Evolutionary conservation across 345 rosid species (phyloP).

Genomic region (Populus ilicifolia): DNA sequence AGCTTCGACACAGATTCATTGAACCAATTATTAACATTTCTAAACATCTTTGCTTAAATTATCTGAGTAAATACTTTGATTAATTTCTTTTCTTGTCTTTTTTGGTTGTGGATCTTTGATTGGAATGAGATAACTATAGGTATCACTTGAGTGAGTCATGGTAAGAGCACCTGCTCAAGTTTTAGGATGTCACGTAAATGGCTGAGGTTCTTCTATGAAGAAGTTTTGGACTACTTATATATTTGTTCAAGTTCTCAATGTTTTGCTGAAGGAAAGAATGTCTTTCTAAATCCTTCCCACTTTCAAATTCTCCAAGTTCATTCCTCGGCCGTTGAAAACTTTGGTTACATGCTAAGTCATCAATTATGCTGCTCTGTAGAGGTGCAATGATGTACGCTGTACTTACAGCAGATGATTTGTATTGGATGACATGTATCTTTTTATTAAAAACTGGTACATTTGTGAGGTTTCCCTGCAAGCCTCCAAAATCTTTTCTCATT

Average conservation of each 20-base stretch:
- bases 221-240: neutral
- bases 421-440: neutral
- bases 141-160: neutral
- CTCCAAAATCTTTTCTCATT: neutral
- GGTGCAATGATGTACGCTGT: neutral
- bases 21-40: neutral
- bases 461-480: neutral
- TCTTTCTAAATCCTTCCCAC: neutral
- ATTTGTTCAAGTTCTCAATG: neutral
- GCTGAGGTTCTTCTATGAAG: neutral
- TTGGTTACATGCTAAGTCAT: neutral
- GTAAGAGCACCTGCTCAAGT: neutral
- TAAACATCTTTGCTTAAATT: neutral
- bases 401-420: neutral
- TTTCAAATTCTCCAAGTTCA: neutral
- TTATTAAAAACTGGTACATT: neutral
- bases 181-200: neutral
- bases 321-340: neutral
- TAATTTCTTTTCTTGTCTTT: neutral
- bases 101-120: neutral
- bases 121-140: neutral
- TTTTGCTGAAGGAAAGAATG: neutral
- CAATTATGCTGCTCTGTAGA: neutral
- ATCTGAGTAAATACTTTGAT: neutral
- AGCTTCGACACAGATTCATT: neutral